phyloP scores from a whole-genome alignment of 2,329 filamentous ascomycete species.

The Septoria linicola region DNA sequence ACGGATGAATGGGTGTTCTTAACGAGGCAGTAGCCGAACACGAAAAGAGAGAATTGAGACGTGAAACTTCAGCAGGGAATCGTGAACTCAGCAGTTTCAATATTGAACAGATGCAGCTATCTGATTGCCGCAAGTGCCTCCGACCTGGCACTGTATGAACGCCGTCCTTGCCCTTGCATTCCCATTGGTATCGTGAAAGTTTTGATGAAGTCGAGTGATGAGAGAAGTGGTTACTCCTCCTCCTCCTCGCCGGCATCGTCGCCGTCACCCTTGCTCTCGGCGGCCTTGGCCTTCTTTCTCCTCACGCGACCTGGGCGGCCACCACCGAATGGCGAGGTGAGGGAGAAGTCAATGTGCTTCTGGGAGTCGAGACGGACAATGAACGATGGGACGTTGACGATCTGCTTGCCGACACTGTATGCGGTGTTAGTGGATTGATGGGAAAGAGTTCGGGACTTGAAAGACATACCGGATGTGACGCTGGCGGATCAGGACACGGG shows the following conservation, averaged over 20 bases:
- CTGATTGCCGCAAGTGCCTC: constrained; percentile 16
- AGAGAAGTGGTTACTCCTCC: constrained; percentile 36
- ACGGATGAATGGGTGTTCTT: too few relatives aligned
- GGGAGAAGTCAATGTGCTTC: constrained; percentile 99
- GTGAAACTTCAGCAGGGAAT: constrained; percentile 8
- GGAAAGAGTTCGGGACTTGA: constrained; percentile 5
- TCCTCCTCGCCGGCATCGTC: constrained; percentile 85
- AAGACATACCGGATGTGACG: constrained; percentile 79
- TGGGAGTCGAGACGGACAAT: constrained; percentile 99
- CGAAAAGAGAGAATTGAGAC: background rate
- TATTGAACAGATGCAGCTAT: constrained; percentile 15
- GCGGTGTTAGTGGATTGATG: constrained; percentile 26
- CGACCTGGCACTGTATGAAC: constrained; percentile 17
- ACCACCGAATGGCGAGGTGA: constrained; percentile 96
- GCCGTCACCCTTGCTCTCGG: constrained; percentile 76
- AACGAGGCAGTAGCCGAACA: too few relatives aligned
- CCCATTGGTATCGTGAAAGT: constrained; percentile 26
- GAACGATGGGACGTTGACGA: constrained; percentile 99
- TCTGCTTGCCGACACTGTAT: constrained; percentile 93
- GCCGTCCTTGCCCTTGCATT: constrained; percentile 27
- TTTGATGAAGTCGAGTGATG: constrained; percentile 10
- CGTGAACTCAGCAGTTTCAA: constrained; percentile 17
- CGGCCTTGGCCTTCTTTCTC: constrained; percentile 99
- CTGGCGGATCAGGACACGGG: constrained; percentile 99
- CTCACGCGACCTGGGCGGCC: constrained; percentile 95